phyloP scores from a whole-genome alignment of 768 basidiomycete genomes.

The Phlebiopsis gigantea region DNA sequence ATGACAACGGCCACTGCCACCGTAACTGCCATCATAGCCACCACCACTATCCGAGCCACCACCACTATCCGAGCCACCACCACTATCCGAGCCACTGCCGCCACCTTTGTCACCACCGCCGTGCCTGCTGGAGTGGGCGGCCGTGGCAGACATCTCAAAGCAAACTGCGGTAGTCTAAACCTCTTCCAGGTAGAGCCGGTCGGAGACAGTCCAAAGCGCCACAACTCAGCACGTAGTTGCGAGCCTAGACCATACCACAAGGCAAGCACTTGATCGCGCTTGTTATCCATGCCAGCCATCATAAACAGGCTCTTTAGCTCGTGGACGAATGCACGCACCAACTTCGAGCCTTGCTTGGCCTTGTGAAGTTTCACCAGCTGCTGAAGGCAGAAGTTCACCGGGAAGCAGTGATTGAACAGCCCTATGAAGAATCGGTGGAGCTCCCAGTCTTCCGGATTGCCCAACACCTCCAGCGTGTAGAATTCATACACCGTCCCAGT shows the following conservation, averaged over 20 bases:
- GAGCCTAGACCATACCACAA: constrained; percentile 30
- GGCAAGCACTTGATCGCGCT: constrained; percentile 25
- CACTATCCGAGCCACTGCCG: neutral
- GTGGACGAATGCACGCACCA: constrained; percentile 28
- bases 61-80: neutral
- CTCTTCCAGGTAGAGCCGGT: constrained; percentile 22
- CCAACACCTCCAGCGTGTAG: neutral
- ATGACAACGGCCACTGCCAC: too few relatives aligned
- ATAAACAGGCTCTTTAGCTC: constrained; percentile 30
- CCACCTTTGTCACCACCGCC: too few relatives aligned
- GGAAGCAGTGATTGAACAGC: constrained; percentile 11
- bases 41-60: neutral
- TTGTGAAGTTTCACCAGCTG: constrained; percentile 23
- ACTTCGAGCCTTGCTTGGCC: constrained; percentile 21
- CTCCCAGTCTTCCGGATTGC: neutral
- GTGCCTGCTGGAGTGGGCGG: too few relatives aligned
- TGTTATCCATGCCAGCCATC: constrained; percentile 26
- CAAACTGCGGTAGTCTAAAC: constrained; percentile 25
- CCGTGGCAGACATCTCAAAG: constrained; percentile 25
- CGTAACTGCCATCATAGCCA: neutral
- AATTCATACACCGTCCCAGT: neutral
- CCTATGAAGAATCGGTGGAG: constrained; percentile 5
- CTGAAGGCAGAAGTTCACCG: constrained; percentile 14
- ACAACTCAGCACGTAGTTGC: constrained; percentile 24
- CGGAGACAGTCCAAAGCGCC: constrained; percentile 25